phyloP scores from a whole-genome alignment of 1,284 basidiomycete species.

The Ustilago esculenta region DNA sequence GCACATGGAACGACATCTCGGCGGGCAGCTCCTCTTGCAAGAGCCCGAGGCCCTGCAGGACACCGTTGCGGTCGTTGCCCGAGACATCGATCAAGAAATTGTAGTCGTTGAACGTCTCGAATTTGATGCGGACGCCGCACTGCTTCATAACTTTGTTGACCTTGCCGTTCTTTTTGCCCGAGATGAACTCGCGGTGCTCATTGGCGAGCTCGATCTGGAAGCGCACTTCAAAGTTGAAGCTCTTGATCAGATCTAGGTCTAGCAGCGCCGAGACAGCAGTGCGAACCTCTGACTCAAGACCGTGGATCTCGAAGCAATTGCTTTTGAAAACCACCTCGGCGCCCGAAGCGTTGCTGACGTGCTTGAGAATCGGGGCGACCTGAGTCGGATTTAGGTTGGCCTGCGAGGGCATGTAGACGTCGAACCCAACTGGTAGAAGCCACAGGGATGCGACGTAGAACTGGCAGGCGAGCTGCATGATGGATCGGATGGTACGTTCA shows the following conservation, averaged over 20 bases:
- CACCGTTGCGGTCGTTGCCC: constrained; percentile 71
- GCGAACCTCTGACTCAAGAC: constrained; percentile 91
- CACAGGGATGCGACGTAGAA: constrained; percentile 96
- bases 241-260: constrained; percentile 90
- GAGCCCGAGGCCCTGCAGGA: constrained; percentile 86
- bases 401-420: constrained; percentile 83
- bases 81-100: constrained; percentile 93
- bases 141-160: constrained; percentile 71
- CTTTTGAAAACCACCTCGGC: constrained; percentile 96
- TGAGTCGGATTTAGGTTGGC: constrained; percentile 81
- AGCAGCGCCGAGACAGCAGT: constrained; percentile 85
- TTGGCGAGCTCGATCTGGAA: constrained; percentile 98
- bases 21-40: constrained; percentile 96
- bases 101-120: constrained; percentile 98
- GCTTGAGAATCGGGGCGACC: constrained; percentile 84
- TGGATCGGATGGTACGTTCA: constrained; percentile 89
- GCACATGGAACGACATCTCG: constrained; percentile 99
- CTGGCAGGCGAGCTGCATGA: constrained; percentile 95
- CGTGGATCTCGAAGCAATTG: constrained; percentile 97
- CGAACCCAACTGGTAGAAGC: constrained; percentile 92
- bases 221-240: constrained; percentile 94
- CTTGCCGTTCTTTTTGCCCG: constrained; percentile 68
- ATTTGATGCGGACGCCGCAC: constrained; percentile 91
- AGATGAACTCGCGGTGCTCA: constrained; percentile 96
- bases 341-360: constrained; percentile 84